These are phyloP conservation scores for Harringtonia lauricola DNA, from an alignment of 2,329 filamentous ascomycete species.

Conservation along the genomic window DNA sequence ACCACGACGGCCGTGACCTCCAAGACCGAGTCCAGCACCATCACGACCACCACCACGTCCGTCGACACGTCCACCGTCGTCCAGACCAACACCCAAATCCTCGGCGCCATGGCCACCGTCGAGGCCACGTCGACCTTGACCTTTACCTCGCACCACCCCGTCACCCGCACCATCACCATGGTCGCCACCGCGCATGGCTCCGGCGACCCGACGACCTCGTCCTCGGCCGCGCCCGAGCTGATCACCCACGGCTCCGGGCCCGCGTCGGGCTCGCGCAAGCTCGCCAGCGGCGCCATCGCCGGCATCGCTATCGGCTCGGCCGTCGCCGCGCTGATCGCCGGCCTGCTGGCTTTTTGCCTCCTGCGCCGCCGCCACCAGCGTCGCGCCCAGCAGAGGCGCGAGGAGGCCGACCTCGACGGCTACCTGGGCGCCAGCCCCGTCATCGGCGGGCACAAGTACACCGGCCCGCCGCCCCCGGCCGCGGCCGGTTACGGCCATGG, in stretches of 20 bases:
- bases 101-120: slow-evolving; percentile 12
- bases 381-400: slow-evolving; percentile 4
- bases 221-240: slow-evolving; percentile 1
- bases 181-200: slow-evolving; percentile 1
- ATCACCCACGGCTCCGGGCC: background rate
- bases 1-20: slow-evolving; percentile 5
- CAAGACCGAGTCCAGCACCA: background rate
- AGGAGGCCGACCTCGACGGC: slow-evolving; percentile 27
- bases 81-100: slow-evolving; percentile 2
- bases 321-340: slow-evolving; percentile 2
- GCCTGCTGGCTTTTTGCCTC: slow-evolving; percentile 1
- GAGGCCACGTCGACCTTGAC: slow-evolving; percentile 11
- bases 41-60: background rate
- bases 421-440: slow-evolving; percentile 15
- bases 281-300: slow-evolving; percentile 10
- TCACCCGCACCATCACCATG: slow-evolving; percentile 11
- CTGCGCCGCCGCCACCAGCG: slow-evolving; percentile 3
- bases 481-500: background rate
- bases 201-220: background rate
- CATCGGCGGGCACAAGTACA: slow-evolving; percentile 14
- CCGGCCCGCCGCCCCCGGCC: slow-evolving; percentile 6
- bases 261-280: background rate
- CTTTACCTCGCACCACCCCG: slow-evolving; percentile 5
- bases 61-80: background rate
- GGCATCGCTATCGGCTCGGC: slow-evolving; percentile 13